Base-by-base conservation (phyloP, 257 asterid species). In the Fraxinus anomala region DNA sequence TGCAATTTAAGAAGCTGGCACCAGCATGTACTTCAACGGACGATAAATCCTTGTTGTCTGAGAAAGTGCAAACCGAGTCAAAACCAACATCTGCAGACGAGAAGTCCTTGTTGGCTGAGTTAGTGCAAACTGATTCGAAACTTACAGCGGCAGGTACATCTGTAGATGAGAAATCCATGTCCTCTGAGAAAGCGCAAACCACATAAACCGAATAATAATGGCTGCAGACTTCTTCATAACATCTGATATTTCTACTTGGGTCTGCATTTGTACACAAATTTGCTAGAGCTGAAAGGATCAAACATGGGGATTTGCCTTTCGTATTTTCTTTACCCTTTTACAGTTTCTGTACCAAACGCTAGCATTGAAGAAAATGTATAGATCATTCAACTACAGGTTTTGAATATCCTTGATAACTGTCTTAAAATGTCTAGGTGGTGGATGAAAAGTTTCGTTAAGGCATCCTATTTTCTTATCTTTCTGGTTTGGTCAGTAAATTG, bases 1-100 rank as follows among this genome's bases (percentile, higher is more conserved):
- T 89, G 34, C 89, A 89, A 65, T 88, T 89, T 69, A 83, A 86
- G 83, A 89, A 89, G 76, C 63, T 76, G 30, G 51, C 70, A 21
- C 61, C 70, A 8, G 67, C 86, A 12, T 76, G 68, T 16, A 59
- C 75, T 56, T 42, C 73, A 36, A 68, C 77, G 10, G 65, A 30
- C 4, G 86, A 81, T 19, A 79, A 80, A 11, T 79, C 86, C 36
- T 70, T 71, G 0, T 74, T 47, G 1, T 16, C 74, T 42, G 76
- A 56, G 26, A 84, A 82, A 24, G 77, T 14, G 37, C 73, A 69
- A 9, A 16, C 66, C 12, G 11, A 56, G 5, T 59, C 67, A 21
- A 7, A 59, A 19, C 11, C 14, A 1, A 61, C 63, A 9, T 42
- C 72, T 33, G 70, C 79, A 14, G 65, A 34, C 5, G 86, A 82